Evolutionary conservation across 2,329 filamentous ascomycete species (phyloP), one percentile per base, ranked within the genome.

Genomic region (Ophiobolus disseminans): DNA sequence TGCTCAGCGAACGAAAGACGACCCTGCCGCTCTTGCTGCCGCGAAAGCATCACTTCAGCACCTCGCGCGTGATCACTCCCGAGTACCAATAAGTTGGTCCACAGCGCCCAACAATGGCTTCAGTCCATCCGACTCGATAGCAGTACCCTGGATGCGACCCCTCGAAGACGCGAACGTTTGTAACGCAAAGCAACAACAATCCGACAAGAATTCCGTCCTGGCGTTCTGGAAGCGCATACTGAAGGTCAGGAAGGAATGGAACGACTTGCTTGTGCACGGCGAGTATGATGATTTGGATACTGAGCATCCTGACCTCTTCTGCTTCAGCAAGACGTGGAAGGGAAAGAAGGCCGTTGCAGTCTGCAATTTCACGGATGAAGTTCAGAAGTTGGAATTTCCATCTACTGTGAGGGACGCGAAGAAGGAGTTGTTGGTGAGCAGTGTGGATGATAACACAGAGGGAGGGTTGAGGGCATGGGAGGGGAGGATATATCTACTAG

Each of bases 21-120:
- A 75, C 45, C 46, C 63, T 11, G 46, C 60, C 6, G 71, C 72
- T 16, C 69, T 83, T 1, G 74, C 73, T 10, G 73, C 78, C 28
- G 81, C 79, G 0, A 77, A 80, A 58, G 68, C 75, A 7, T 76
- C 82, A 30, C 73, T 89, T 41, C 80, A 85, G 54, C 76, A 80
- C 49, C 79, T 88, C 22, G 85, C 80, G 5, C 76, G 86, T 23
- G 86, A 90, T 65, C 83, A 90, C 62, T 80, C 85, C 7, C 78
- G 87, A n/a, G 80, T 84, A 3, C 87, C 87, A 0, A 83, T 90
- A 75, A 85, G 87, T 55, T 90, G 87, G 87, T 78, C 78, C 45
- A 76, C 68, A 0, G 73, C 73, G 0, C 66, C 75, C 1, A 78
- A 86, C 54, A 84, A 82, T 0, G 87, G 87, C 1, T 89, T 89